A percentile compares a stretch with the other conserved stretches of the same genome.
Evolutionary conservation across 176 grass and related monocot genomes (phyloP).

Genomic region (Triticum urartu): DNA sequence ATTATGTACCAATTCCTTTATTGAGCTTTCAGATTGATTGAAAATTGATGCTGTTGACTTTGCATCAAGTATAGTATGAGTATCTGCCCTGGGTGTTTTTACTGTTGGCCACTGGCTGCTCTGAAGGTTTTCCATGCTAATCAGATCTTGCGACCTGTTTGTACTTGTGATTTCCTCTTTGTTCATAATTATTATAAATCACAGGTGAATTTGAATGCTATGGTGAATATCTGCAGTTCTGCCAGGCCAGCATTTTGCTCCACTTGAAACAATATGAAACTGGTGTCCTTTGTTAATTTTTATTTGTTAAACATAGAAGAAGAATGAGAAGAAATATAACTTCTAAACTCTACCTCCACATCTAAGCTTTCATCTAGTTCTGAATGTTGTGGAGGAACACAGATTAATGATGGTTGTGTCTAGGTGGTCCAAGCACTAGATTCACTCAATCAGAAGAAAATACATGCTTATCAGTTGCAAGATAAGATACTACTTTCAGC

Average conservation of each 20-base stretch:
- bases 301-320: constrained; percentile 7
- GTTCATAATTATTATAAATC: background rate
- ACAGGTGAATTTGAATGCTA: background rate
- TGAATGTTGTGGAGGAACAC: constrained; percentile 11
- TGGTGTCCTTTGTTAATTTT: background rate
- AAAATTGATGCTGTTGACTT: background rate
- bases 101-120: background rate
- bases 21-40: background rate
- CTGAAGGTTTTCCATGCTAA: background rate
- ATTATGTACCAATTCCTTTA: background rate
- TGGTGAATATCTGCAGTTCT: background rate
- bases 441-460: constrained; percentile 44
- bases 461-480: constrained; percentile 16
- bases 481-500: constrained; percentile 34
- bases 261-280: background rate
- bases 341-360: constrained; percentile 25
- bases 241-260: background rate
- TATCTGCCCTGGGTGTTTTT: background rate
- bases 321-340: constrained; percentile 2
- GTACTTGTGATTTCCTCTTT: background rate
- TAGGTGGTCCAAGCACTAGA: constrained; percentile 39
- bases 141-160: background rate
- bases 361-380: constrained; percentile 36
- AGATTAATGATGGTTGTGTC: constrained; percentile 32
- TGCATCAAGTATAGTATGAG: background rate